These are phyloP conservation scores for Mallotus nudiflorus DNA, from an alignment of 345 rosid species.

Conservation along the genomic window DNA sequence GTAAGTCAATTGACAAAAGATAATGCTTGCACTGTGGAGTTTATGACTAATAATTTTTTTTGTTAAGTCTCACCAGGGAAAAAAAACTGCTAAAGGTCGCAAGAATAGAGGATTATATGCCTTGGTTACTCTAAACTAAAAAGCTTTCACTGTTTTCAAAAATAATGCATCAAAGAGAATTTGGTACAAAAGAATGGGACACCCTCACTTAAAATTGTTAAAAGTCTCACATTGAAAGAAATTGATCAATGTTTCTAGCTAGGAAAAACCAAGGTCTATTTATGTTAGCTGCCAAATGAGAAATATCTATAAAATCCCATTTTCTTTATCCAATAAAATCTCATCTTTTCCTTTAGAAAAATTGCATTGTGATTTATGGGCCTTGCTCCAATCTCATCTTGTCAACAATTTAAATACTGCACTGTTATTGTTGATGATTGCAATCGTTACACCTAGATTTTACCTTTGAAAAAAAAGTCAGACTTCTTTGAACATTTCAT, in stretches of 20 bases:
- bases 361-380: slow-evolving; percentile 1
- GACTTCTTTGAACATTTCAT: not conserved
- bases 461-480: not conserved
- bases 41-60: not conserved
- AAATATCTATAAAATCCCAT: no score
- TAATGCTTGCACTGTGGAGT: not conserved
- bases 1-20: not conserved
- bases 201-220: no score
- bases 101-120: not conserved
- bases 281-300: not conserved
- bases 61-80: not conserved
- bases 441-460: not conserved
- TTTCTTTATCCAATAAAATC: not conserved
- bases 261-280: no score
- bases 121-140: not conserved
- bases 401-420: no score
- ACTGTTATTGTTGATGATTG: not conserved
- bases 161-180: not conserved
- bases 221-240: not conserved
- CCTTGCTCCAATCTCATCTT: not conserved
- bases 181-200: not conserved
- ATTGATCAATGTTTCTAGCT: no score
- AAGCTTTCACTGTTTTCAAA: not conserved
- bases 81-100: not conserved
- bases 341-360: not conserved